These are phyloP conservation scores for Fomitopsis palustris DNA, from an alignment of 1,284 basidiomycete genomes.

Conservation along the genomic window DNA sequence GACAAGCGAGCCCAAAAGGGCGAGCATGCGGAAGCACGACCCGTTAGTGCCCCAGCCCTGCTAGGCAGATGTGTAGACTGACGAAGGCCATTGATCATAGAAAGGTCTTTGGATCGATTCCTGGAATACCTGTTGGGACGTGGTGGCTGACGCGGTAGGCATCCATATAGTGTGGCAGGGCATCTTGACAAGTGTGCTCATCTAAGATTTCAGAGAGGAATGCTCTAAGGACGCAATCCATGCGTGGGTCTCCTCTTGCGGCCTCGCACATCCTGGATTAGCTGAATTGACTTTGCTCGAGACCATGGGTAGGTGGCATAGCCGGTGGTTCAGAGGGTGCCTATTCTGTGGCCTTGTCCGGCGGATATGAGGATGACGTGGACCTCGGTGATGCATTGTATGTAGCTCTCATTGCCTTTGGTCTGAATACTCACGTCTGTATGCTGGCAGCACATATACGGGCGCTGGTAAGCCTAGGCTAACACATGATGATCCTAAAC, in stretches of 20 bases:
- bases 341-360: conserved; percentile 77
- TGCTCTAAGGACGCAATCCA: conserved; percentile 74
- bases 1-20: conserved; percentile 24
- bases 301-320: conserved; percentile 80
- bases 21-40: conserved; percentile 44
- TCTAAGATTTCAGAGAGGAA: conserved; percentile 39
- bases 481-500: background rate
- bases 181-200: background rate
- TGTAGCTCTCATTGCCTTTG: conserved; percentile 28
- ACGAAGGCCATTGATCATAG: conserved; percentile 19
- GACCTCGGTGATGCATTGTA: conserved; percentile 80
- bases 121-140: conserved; percentile 70
- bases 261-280: background rate
- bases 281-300: conserved; percentile 24
- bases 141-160: conserved; percentile 70
- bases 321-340: conserved; percentile 63
- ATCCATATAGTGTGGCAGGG: too few relatives aligned
- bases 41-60: conserved; percentile 47
- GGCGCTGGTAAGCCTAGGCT: conserved; percentile 50
- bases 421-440: background rate
- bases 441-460: conserved; percentile 59
- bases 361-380: conserved; percentile 83
- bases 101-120: conserved; percentile 60
- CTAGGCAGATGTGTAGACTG: background rate
- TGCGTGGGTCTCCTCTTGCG: conserved; percentile 46